Percentiles rank a stretch among this genome's conserved stretches.
Conservation (phyloP, 768 basidiomycete species). For the Pulveroboletus sp. region DNA sequence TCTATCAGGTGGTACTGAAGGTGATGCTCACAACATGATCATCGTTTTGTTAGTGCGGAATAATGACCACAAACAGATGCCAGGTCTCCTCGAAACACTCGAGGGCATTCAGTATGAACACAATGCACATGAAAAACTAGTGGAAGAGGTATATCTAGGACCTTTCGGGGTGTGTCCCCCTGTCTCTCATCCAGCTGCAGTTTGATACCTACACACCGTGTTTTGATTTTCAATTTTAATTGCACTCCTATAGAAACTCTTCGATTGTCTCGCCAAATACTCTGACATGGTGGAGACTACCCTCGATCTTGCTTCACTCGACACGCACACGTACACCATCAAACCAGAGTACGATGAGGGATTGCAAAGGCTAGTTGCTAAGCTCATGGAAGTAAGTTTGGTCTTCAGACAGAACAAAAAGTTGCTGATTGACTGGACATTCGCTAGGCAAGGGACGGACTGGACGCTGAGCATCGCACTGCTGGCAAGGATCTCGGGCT, state of each 20-base stretch:
- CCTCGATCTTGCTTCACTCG: conserved; percentile 82
- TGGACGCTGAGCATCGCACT: conserved; percentile 75
- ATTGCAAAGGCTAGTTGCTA: conserved; percentile 62
- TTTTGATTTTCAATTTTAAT: background rate
- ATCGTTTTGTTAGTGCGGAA: background rate
- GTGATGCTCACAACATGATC: conserved; percentile 32
- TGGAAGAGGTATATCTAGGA: conserved; percentile 64
- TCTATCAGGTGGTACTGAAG: conserved; percentile 89
- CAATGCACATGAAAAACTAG: conserved; percentile 45
- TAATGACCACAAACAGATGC: conserved; percentile 46
- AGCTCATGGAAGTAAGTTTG: conserved; percentile 50
- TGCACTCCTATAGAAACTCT: conserved; percentile 47
- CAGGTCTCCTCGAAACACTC: conserved; percentile 66
- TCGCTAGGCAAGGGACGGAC: conserved; percentile 58
- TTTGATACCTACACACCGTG: background rate
- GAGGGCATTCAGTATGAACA: conserved; percentile 44
- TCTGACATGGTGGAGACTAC: conserved; percentile 95
- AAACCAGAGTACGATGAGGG: conserved; percentile 85
- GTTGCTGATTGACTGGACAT: background rate
- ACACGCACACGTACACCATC: conserved; percentile 84
- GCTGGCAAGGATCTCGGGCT: conserved; percentile 69
- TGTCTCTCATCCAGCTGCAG: background rate
- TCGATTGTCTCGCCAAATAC: conserved; percentile 66
- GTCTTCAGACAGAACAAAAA: background rate
- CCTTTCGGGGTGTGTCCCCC: conserved; percentile 49